A percentile compares a stretch with the other conserved stretches of the same genome.
Conservation (phyloP, 345 rosid genomes). For the Microthlaspi erraticum region DNA sequence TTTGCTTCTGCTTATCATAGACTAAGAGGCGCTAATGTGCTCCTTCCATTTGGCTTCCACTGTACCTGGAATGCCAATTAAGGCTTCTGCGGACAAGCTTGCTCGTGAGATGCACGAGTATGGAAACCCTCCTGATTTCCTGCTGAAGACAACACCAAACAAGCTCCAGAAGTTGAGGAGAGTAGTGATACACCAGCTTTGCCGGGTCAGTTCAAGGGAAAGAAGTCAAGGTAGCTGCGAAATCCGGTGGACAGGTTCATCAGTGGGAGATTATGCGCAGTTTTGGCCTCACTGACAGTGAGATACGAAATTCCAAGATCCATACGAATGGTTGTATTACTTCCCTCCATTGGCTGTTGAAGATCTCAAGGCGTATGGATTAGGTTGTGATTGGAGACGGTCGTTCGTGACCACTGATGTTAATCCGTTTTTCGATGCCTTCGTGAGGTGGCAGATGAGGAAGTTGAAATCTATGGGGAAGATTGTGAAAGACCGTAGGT, state of each 20-base stretch:
- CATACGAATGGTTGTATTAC: conserved; percentile 73
- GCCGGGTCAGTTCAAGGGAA: conserved; percentile 71
- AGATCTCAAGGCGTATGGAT: conserved; percentile 70
- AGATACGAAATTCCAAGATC: conserved; percentile 77
- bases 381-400: too few species aligned
- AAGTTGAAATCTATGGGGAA: too few species aligned
- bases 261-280: conserved; percentile 99
- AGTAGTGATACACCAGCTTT: conserved; percentile 46
- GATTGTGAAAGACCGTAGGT: too few species aligned
- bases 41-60: conserved; percentile 87
- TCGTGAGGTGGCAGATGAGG: too few species aligned
- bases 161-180: conserved; percentile 46
- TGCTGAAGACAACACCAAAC: conserved; percentile 37
- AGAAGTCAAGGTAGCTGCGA: conserved; percentile 85
- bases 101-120: conserved; percentile 68
- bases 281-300: conserved; percentile 72
- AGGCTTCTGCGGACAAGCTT: conserved; percentile 96
- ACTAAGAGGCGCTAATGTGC: conserved; percentile 83
- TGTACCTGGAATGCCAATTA: conserved; percentile 99
- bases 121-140: conserved; percentile 80
- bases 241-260: conserved; percentile 72
- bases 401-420: too few species aligned
- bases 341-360: conserved; percentile 79
- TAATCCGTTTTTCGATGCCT: too few species aligned
- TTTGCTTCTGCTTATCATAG: conserved; percentile 93